phyloP scores from a whole-genome alignment of 768 basidiomycete species.

The Leccinum truebloodii region DNA sequence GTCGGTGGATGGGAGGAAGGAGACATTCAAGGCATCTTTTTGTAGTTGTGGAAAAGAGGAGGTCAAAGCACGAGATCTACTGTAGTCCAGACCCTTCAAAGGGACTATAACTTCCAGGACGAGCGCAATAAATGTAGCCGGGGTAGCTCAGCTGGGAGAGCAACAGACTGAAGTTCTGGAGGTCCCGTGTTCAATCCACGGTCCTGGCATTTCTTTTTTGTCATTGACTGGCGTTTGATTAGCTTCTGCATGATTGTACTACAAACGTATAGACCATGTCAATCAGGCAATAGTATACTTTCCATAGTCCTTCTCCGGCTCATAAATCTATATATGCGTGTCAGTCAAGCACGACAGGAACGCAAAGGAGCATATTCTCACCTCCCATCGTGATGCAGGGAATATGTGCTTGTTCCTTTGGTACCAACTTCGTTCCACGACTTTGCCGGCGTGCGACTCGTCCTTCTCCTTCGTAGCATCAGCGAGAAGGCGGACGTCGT shows the following conservation, averaged over 20 bases:
- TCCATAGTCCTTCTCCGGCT: conserved; percentile 92
- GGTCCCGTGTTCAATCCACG: conserved; percentile 60
- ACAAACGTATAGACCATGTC: not conserved
- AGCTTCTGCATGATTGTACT: too few relatives aligned
- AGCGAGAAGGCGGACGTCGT: conserved; percentile 91
- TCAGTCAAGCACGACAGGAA: conserved; percentile 3
- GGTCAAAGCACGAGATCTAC: conserved; percentile 7
- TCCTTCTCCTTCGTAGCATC: conserved; percentile 98
- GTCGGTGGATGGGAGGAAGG: not conserved
- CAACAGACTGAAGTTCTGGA: conserved; percentile 71
- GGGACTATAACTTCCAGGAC: not conserved
- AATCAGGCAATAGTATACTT: conserved; percentile 76
- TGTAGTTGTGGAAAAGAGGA: conserved; percentile 2
- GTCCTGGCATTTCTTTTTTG: conserved; percentile 44
- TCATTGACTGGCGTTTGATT: not conserved
- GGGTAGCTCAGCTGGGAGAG: conserved; percentile 77
- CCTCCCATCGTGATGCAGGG: conserved; percentile 96
- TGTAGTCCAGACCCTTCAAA: not conserved
- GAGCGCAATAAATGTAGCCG: conserved; percentile 33
- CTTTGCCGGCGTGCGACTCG: conserved; percentile 98
- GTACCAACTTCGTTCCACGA: conserved; percentile 95
- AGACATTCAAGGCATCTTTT: not conserved
- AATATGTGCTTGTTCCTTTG: conserved; percentile 98
- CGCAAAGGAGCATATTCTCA: conserved; percentile 23
- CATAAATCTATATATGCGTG: conserved; percentile 63